Percentiles rank a stretch among this genome's conserved stretches.
phyloP scores from a whole-genome alignment of 139 green algal species.

The Volvox reticuliferus region DNA sequence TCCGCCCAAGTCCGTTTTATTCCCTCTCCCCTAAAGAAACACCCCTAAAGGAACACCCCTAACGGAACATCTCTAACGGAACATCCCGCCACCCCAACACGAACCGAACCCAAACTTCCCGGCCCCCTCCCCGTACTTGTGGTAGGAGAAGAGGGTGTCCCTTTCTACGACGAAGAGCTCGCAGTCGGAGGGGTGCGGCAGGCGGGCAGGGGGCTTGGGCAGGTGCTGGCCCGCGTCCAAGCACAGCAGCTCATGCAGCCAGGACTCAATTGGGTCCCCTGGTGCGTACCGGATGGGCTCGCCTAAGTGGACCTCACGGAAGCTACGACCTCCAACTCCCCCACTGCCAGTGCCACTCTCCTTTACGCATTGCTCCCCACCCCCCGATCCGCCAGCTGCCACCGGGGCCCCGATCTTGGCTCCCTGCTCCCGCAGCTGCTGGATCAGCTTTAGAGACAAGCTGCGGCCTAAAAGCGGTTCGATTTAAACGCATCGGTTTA shows the following conservation, averaged over 20 bases:
- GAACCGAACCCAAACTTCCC: neutral
- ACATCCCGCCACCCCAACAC: too few relatives aligned
- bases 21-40: too few relatives aligned
- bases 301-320: conserved; percentile 92
- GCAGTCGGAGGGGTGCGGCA: conserved; percentile 95
- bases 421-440: conserved; percentile 89
- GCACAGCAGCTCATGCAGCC: conserved; percentile 95
- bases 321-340: conserved; percentile 71
- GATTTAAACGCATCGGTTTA: neutral
- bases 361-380: conserved; percentile 16
- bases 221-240: conserved; percentile 91
- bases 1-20: too few relatives aligned
- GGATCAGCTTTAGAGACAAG: conserved; percentile 96
- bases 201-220: conserved; percentile 72
- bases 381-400: neutral
- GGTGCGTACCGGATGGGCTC: conserved; percentile 95
- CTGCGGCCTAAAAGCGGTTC: conserved; percentile 73
- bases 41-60: too few relatives aligned
- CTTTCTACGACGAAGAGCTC: conserved; percentile 97
- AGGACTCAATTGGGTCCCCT: conserved; percentile 92
- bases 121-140: conserved; percentile 73
- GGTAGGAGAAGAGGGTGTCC: conserved; percentile 97
- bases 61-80: too few relatives aligned
- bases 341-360: conserved; percentile 10
- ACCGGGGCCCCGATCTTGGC: conserved; percentile 62